Conservation (phyloP, 441 rosid species). For the Sinapis alba region DNA sequence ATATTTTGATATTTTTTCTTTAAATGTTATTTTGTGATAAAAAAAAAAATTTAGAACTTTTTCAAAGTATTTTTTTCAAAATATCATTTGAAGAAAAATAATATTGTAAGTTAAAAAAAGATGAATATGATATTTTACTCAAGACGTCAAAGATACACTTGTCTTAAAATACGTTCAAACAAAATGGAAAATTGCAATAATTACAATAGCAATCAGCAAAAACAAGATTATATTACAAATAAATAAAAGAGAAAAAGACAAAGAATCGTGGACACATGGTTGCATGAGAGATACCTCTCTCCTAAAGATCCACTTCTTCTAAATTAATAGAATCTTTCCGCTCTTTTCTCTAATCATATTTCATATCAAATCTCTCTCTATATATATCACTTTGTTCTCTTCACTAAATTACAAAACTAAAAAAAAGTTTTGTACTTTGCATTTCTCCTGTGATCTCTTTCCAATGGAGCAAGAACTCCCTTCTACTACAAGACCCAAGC, state of each 20-base stretch:
- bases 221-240: neutral
- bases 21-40: too few relatives aligned
- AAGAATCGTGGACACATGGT: conserved; percentile 37
- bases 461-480: conserved; percentile 36
- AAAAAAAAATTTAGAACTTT: too few relatives aligned
- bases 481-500: conserved; percentile 34
- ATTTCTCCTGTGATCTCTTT: conserved; percentile 29
- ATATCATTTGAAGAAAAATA: neutral
- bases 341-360: conserved; percentile 24
- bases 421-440: neutral
- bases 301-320: conserved; percentile 39
- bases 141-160: neutral
- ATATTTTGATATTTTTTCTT: too few relatives aligned
- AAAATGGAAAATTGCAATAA: neutral
- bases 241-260: neutral
- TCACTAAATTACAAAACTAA: conserved; percentile 36
- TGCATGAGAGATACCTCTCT: conserved; percentile 28
- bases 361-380: conserved; percentile 16
- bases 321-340: conserved; percentile 33
- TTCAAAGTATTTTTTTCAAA: too few relatives aligned
- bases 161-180: neutral
- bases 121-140: neutral
- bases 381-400: conserved; percentile 19
- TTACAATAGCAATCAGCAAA: neutral
- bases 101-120: too few relatives aligned